A percentile compares a stretch with the other conserved stretches of the same genome.
These are phyloP conservation scores for Trichoderma sp. DNA, from an alignment of 2,329 filamentous ascomycete species.

Conservation along the genomic window DNA sequence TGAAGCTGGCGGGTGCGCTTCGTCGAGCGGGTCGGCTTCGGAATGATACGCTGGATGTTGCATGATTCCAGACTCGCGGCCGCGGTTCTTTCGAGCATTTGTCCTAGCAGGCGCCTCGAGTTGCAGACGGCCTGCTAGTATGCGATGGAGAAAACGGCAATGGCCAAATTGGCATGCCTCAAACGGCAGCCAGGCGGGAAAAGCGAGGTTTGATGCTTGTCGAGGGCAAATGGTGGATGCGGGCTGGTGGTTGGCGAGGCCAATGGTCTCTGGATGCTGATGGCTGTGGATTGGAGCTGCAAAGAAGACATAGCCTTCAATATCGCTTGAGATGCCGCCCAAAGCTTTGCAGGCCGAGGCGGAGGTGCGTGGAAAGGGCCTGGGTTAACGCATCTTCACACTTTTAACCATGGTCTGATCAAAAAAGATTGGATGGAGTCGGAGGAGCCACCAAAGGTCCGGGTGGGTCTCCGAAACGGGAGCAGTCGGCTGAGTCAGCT, in stretches of 20 bases:
- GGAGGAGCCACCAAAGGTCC: slow-evolving; percentile 17
- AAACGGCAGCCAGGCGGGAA: not conserved
- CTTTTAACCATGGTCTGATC: slow-evolving; percentile 18
- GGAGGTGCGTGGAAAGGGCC: not conserved
- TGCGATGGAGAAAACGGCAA: not conserved
- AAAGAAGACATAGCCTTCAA: slow-evolving; percentile 18
- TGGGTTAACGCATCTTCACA: slow-evolving; percentile 12
- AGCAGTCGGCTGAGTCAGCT: not conserved
- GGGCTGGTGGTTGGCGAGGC: not conserved
- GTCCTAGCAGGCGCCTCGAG: slow-evolving; percentile 22
- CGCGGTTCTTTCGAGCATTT: slow-evolving; percentile 58
- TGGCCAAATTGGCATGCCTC: slow-evolving; percentile 14
- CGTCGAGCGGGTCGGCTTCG: slow-evolving; percentile 35
- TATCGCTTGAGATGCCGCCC: not conserved
- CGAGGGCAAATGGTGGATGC: not conserved
- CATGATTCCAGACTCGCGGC: slow-evolving; percentile 55
- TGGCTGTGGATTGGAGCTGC: not conserved
- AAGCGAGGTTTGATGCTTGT: not conserved
- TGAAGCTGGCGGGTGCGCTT: slow-evolving; percentile 45
- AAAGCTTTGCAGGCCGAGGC: not conserved
- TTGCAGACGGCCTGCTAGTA: slow-evolving; percentile 7
- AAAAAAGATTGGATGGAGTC: slow-evolving; percentile 14
- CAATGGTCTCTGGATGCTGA: slow-evolving; percentile 2
- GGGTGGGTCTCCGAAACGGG: slow-evolving; percentile 11
- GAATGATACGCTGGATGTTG: slow-evolving; percentile 51